A percentile compares a stretch with the other conserved stretches of the same genome.
Evolutionary conservation across 129 eudicot species (phyloP).

Genomic region (Rutidosis leptorrhynchoides): DNA sequence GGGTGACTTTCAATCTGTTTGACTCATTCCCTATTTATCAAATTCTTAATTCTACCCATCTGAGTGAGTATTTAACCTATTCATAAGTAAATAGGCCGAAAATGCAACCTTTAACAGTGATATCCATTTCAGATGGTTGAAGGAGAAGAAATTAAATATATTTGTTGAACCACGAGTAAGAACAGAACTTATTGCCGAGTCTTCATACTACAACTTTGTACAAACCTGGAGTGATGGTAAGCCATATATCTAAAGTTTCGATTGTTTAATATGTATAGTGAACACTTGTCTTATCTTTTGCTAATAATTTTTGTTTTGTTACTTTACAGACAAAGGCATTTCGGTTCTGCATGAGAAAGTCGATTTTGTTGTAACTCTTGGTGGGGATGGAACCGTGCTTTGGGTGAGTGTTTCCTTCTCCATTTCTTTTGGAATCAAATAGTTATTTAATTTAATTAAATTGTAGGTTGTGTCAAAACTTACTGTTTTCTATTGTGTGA

Average conservation of each 20-base stretch:
- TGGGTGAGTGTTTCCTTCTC: conserved; percentile 65
- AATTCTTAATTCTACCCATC: not conserved
- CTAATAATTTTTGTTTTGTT: conserved; percentile 13
- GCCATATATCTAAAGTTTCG: conserved; percentile 19
- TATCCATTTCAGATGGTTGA: conserved; percentile 69
- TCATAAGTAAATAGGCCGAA: conserved; percentile 5
- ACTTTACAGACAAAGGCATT: conserved; percentile 60
- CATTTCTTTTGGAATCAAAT: conserved; percentile 8
- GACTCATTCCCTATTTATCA: not conserved
- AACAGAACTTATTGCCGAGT: conserved; percentile 70
- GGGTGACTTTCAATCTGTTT: not conserved
- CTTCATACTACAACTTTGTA: conserved; percentile 72
- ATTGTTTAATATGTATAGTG: not conserved
- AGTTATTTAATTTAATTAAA: not conserved
- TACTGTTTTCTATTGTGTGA: not conserved
- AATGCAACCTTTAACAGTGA: not conserved
- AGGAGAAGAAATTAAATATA: conserved; percentile 56
- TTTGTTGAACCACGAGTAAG: conserved; percentile 88
- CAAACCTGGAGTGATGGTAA: conserved; percentile 86
- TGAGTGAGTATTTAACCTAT: not conserved
- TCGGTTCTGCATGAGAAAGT: conserved; percentile 73
- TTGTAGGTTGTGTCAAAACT: not conserved
- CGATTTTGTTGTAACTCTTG: conserved; percentile 95
- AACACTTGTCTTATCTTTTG: conserved; percentile 4
- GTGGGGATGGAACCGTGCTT: conserved; percentile 99